phyloP scores from a whole-genome alignment of 169 alveolate genomes.

The Plasmodium cynomolgi region DNA sequence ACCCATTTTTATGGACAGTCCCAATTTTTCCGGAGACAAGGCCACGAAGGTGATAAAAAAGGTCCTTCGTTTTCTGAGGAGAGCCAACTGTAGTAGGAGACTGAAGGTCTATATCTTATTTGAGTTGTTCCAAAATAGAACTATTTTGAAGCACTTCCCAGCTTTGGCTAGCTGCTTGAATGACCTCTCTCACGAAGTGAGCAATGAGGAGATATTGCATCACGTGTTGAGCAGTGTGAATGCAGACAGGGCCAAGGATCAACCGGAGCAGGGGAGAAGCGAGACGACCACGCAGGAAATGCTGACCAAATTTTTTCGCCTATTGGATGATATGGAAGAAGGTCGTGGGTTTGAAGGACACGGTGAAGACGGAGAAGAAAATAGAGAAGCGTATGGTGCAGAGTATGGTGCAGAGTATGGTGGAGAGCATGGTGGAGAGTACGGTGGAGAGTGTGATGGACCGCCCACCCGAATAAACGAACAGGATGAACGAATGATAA shows the following conservation, averaged over 20 bases:
- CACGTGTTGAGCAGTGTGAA: conserved; percentile 14
- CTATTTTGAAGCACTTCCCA: conserved; percentile 32
- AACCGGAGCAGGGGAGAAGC: not conserved
- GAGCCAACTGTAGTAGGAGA: conserved; percentile 36
- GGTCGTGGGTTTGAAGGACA: not conserved
- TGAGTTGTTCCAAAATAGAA: conserved; percentile 43
- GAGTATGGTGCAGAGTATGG: too few species aligned
- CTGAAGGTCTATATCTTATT: conserved; percentile 29
- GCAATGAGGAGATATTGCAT: conserved; percentile 25
- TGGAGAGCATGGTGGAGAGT: not conserved
- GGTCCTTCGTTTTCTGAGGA: conserved; percentile 11
- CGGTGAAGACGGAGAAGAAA: not conserved
- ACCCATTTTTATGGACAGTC: not conserved
- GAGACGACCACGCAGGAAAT: not conserved
- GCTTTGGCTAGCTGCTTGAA: not conserved
- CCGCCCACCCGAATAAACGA: not conserved
- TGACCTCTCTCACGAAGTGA: not conserved
- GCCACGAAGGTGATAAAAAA: conserved; percentile 12
- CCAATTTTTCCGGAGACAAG: not conserved
- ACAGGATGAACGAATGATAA: conserved; percentile 2
- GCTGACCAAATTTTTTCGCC: not conserved
- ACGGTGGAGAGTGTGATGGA: not conserved
- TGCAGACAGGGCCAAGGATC: not conserved
- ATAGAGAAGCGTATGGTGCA: not conserved
- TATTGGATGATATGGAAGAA: not conserved